A percentile compares a stretch with the other conserved stretches of the same genome.
Conservation (phyloP, 1,284 basidiomycete species). For the Rhodotorula sp. region DNA sequence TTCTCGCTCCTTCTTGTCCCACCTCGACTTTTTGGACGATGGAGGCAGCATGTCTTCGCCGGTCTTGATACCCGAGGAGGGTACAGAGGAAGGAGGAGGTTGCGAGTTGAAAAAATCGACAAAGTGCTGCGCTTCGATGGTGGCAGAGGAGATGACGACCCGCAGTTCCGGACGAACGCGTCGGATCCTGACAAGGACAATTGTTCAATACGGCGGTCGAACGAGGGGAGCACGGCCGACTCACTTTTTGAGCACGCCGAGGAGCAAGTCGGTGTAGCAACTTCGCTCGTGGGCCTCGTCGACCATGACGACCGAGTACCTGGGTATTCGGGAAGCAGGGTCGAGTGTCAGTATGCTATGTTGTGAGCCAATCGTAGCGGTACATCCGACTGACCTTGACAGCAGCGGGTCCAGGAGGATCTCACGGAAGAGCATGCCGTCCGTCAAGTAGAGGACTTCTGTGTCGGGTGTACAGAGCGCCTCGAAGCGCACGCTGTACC, state of each 20-base stretch:
- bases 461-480: conserved; percentile 46
- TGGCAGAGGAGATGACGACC: conserved; percentile 90
- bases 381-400: conserved; percentile 17
- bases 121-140: conserved; percentile 85
- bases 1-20: conserved; percentile 26
- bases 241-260: conserved; percentile 55
- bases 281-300: conserved; percentile 54
- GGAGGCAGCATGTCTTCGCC: conserved; percentile 49
- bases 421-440: conserved; percentile 47
- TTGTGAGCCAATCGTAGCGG: too few relatives aligned
- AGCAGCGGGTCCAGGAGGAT: conserved; percentile 44
- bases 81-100: conserved; percentile 5
- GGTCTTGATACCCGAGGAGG: conserved; percentile 28
- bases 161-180: conserved; percentile 83
- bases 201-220: not conserved
- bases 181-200: conserved; percentile 58
- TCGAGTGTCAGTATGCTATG: too few relatives aligned
- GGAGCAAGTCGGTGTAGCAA: conserved; percentile 51
- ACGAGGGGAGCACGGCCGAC: not conserved
- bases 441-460: conserved; percentile 48
- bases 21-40: conserved; percentile 17
- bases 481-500: conserved; percentile 53
- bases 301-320: conserved; percentile 50
- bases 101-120: conserved; percentile 75
- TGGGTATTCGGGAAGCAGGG: too few relatives aligned